These are phyloP conservation scores for Zizania latifolia DNA, from an alignment of 176 grass and related monocot genomes.

Conservation along the genomic window DNA sequence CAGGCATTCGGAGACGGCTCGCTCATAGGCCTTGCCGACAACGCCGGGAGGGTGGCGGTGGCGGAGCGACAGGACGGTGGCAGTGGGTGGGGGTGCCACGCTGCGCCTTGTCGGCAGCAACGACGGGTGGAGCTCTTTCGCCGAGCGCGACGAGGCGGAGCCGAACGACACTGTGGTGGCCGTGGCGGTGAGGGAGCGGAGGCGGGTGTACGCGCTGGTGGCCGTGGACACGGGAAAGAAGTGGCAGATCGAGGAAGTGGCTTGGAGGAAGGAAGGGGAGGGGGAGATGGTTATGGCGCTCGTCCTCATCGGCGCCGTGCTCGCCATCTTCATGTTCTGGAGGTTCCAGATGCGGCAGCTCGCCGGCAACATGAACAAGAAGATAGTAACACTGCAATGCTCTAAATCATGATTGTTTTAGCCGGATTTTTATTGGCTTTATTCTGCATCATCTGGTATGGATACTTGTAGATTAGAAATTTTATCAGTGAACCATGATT, in stretches of 20 bases:
- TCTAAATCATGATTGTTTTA: not conserved
- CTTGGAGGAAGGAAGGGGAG: too few species aligned
- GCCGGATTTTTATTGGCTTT: constrained; percentile 1
- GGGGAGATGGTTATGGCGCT: too few species aligned
- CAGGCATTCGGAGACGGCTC: too few species aligned
- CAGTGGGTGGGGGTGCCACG: constrained; percentile 28
- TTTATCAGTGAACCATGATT: not conserved
- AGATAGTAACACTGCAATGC: constrained; percentile 26
- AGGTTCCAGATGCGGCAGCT: constrained; percentile 91
- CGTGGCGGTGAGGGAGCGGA: constrained; percentile 58
- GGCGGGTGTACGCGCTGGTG: constrained; percentile 53
- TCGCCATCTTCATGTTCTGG: constrained; percentile 74
- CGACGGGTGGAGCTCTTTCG: constrained; percentile 60
- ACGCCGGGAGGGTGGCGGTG: constrained; percentile 57
- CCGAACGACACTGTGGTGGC: constrained; percentile 35
- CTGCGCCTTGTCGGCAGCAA: constrained; percentile 46
- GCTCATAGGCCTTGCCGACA: too few species aligned
- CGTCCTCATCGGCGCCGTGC: constrained; percentile 50
- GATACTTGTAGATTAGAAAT: constrained; percentile 20
- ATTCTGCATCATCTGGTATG: not conserved
- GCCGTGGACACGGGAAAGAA: too few species aligned
- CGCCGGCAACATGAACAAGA: constrained; percentile 93
- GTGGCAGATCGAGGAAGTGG: too few species aligned
- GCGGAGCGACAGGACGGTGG: constrained; percentile 40
- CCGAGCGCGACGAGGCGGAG: constrained; percentile 33